phyloP scores from a whole-genome alignment of 352 stramenopile species.

The Phytophthora brassicae region DNA sequence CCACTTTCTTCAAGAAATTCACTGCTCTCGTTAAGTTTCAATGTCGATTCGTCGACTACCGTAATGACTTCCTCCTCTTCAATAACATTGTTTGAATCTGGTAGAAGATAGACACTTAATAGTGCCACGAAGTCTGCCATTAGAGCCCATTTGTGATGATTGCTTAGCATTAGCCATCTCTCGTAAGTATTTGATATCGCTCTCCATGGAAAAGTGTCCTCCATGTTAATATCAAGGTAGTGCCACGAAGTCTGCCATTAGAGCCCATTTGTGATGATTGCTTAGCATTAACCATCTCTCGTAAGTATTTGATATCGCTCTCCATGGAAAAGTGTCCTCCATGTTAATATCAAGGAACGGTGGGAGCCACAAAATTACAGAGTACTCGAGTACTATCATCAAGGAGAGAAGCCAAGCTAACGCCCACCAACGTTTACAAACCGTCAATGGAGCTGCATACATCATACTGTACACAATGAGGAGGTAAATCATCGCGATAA shows the following conservation, averaged over 20 bases:
- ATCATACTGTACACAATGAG: slow-evolving; percentile 83
- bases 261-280: slow-evolving; percentile 76
- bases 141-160: slow-evolving; percentile 80
- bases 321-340: slow-evolving; percentile 61
- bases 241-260: slow-evolving; percentile 80
- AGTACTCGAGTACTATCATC: slow-evolving; percentile 75
- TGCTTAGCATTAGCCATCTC: slow-evolving; percentile 62
- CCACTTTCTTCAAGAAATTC: slow-evolving; percentile 8
- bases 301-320: slow-evolving; percentile 49
- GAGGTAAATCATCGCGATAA: slow-evolving; percentile 78
- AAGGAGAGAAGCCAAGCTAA: slow-evolving; percentile 57
- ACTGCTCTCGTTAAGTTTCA: slow-evolving; percentile 9
- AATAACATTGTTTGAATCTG: slow-evolving; percentile 48
- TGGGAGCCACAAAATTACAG: slow-evolving; percentile 70
- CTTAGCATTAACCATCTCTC: slow-evolving; percentile 69
- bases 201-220: slow-evolving; percentile 61
- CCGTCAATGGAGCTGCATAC: slow-evolving; percentile 56
- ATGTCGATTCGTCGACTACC: slow-evolving; percentile 32
- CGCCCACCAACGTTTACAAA: slow-evolving; percentile 60
- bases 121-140: slow-evolving; percentile 77
- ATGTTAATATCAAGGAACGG: slow-evolving; percentile 59
- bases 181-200: slow-evolving; percentile 56
- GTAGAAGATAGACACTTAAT: slow-evolving; percentile 69
- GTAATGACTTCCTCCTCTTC: slow-evolving; percentile 34
- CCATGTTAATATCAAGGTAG: slow-evolving; percentile 54